Evolutionary conservation across 2,329 filamentous ascomycete genomes (phyloP).

Genomic region (Trichophyton simii): DNA sequence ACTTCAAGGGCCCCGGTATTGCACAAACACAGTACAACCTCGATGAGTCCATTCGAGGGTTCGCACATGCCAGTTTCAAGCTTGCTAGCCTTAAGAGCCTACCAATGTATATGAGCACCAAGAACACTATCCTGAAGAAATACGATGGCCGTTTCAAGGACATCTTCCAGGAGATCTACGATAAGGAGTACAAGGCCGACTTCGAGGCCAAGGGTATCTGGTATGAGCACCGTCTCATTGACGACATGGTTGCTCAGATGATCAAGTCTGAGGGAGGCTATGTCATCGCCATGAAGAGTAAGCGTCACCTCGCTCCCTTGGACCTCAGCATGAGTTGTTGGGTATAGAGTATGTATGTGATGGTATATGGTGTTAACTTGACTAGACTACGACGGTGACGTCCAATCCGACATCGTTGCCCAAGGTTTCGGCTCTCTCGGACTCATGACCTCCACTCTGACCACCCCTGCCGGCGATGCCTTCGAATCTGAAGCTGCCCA

Average conservation of each 20-base stretch:
- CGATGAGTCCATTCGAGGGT: constrained; percentile 83
- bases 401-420: constrained; percentile 95
- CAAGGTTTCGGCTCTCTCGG: constrained; percentile 97
- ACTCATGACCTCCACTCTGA: constrained; percentile 95
- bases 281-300: constrained; percentile 96
- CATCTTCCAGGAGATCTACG: constrained; percentile 96
- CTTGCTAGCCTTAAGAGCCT: constrained; percentile 74
- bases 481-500: constrained; percentile 97
- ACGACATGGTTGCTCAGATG: constrained; percentile 99
- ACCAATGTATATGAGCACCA: constrained; percentile 99
- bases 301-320: constrained; percentile 25
- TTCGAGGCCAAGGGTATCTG: constrained; percentile 91
- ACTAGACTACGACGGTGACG: constrained; percentile 92
- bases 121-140: constrained; percentile 99
- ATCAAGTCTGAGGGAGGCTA: constrained; percentile 96
- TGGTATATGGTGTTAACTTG: no score
- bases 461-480: constrained; percentile 91
- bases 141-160: constrained; percentile 99
- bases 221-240: constrained; percentile 98
- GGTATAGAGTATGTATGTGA: no score
- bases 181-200: constrained; percentile 68
- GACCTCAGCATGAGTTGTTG: neutral
- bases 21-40: constrained; percentile 98
- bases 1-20: constrained; percentile 71
- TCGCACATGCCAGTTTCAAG: constrained; percentile 95